Percentiles rank a stretch among this genome's conserved stretches.
These are phyloP conservation scores for Phaeosphaeriaceae sp. DNA, from an alignment of 2,329 filamentous ascomycete genomes.

Conservation along the genomic window DNA sequence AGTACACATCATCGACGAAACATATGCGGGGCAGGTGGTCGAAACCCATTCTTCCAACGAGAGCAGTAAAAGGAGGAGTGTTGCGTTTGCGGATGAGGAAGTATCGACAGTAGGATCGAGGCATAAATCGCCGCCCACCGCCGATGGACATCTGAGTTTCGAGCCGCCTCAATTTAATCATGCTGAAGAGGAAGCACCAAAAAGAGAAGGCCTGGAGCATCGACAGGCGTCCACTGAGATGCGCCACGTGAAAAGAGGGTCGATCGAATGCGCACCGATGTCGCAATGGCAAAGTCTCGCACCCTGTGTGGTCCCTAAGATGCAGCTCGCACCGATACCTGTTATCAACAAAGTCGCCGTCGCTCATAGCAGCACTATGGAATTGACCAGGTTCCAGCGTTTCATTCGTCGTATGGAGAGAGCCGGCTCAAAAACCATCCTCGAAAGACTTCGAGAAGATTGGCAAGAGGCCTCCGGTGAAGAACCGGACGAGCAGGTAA, in stretches of 20 bases:
- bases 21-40: background rate
- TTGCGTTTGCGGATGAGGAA: background rate
- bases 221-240: slow-evolving; percentile 18
- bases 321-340: slow-evolving; percentile 23
- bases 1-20: slow-evolving; percentile 24
- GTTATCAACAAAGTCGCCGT: slow-evolving; percentile 21
- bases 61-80: background rate
- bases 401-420: slow-evolving; percentile 64
- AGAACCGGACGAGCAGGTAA: slow-evolving; percentile 54
- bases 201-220: slow-evolving; percentile 8
- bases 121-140: background rate
- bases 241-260: slow-evolving; percentile 15
- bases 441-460: slow-evolving; percentile 63
- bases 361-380: slow-evolving; percentile 27
- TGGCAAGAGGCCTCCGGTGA: slow-evolving; percentile 49
- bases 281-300: slow-evolving; percentile 44
- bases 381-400: slow-evolving; percentile 55
- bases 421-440: slow-evolving; percentile 59
- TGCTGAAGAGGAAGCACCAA: slow-evolving; percentile 7
- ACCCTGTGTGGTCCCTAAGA: slow-evolving; percentile 24
- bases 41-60: background rate
- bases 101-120: background rate
- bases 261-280: slow-evolving; percentile 36
- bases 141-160: background rate
- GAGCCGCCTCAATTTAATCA: background rate